phyloP scores from a whole-genome alignment of 495 filamentous ascomycete species.

The Daldinia vernicosa region DNA sequence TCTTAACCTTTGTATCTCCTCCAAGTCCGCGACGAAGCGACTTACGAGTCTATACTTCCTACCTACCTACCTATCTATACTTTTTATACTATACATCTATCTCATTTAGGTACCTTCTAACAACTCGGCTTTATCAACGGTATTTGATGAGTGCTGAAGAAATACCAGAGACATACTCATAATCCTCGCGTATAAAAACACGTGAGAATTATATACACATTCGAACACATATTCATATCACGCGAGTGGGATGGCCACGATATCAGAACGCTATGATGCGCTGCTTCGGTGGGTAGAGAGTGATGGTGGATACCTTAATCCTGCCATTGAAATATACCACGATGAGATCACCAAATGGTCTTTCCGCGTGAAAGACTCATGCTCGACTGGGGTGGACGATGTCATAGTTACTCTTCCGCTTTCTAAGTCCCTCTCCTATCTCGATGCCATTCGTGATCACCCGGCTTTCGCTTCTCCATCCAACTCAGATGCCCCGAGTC shows the following conservation, averaged over 20 bases:
- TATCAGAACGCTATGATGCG: conserved; percentile 39
- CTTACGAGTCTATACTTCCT: neutral
- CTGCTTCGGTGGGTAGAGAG: conserved; percentile 49
- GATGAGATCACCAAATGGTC: conserved; percentile 55
- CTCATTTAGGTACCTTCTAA: too few relatives aligned
- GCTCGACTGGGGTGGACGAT: conserved; percentile 34
- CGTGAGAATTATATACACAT: neutral
- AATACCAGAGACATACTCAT: neutral
- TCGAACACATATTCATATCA: neutral
- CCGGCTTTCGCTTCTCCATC: conserved; percentile 36
- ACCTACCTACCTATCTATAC: too few relatives aligned
- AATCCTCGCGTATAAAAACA: neutral
- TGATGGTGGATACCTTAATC: conserved; percentile 52
- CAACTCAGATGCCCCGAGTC: conserved; percentile 1
- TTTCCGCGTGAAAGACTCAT: conserved; percentile 51
- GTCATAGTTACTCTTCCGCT: conserved; percentile 51
- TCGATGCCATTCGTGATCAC: conserved; percentile 52
- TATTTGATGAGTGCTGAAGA: neutral
- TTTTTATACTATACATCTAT: too few relatives aligned
- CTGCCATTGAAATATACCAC: conserved; percentile 55
- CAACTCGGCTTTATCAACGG: too few relatives aligned
- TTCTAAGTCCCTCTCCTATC: conserved; percentile 54
- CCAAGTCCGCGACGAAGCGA: neutral
- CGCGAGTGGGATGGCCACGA: conserved; percentile 28
- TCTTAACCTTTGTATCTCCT: neutral